Base-by-base conservation (phyloP, 1,284 basidiomycete genomes). In the Acaromyces ingoldii region DNA sequence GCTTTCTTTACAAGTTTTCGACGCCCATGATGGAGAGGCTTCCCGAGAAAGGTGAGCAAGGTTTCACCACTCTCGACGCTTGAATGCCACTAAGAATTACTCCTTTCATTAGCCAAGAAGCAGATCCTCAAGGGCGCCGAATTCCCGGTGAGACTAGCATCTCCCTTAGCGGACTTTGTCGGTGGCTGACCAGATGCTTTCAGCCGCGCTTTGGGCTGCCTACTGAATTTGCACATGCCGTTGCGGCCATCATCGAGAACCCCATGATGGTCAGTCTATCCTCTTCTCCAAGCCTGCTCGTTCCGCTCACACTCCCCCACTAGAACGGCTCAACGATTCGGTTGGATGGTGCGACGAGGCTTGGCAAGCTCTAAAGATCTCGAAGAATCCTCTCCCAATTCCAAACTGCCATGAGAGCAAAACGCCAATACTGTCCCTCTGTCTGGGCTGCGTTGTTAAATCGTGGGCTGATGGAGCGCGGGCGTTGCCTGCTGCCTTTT, bases 1-100 rank as follows among this genome's bases (percentile, higher is more conserved):
- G n/a, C n/a, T n/a, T n/a, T n/a, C n/a, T n/a, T n/a, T n/a, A n/a
- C n/a, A n/a, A n/a, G n/a, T 77, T 77, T 53, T 52, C 58, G 10
- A 77, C 76, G 1, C 60, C 64, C 13, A 77, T 77, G 76, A 76
- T 60, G 65, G 28, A 62, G 26, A 41, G 56, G 33, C 46, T 76
- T 24, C 69, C 73, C 2, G 41, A 60, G 1, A 38, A 17, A 38
- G n/a, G n/a, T n/a, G n/a, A n/a, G n/a, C n/a, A n/a, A n/a, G n/a
- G n/a, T n/a, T n/a, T n/a, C n/a, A n/a, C n/a, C n/a, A n/a, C n/a
- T n/a, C n/a, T n/a, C n/a, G n/a, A n/a, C n/a, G n/a, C n/a, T n/a
- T n/a, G n/a, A n/a, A n/a, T n/a, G n/a, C n/a, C n/a, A n/a, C n/a
- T n/a, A n/a, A n/a, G n/a, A n/a, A n/a, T n/a, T n/a, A n/a, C n/a